Evolutionary conservation across 225 moss, liverwort and hornwort species (phyloP), one percentile per base, ranked within the genome.

Genomic region (Pseudoscleropodium purum): DNA sequence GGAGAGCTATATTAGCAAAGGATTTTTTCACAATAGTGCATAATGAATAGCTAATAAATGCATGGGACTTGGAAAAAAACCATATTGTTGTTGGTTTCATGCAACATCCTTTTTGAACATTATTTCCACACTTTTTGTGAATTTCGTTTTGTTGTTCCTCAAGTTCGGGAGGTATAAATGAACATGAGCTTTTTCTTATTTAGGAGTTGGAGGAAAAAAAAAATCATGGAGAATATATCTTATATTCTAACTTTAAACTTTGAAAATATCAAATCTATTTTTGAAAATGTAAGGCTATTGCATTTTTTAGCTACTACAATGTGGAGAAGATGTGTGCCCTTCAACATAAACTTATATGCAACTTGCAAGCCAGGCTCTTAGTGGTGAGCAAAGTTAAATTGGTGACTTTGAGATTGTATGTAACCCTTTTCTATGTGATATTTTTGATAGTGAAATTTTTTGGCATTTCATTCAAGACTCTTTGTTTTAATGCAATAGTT

Each of bases 371-470:
- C 21, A 15, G 84, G 31, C 61, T 81, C 75, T 79, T 88, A 81
- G 82, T 84, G 45, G 90, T 88, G 91, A 90, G 91, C 64, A 90
- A 84, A 86, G 86, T 90, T 45, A 75, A 86, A 86, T 84, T 4
- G 75, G 84, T 86, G 86, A 90, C 30, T 84, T 84, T 84, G 67
- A 91, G 86, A 84, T 31, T 29, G 79, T 82, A 84, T 86, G 85
- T 87, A 66, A 72, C 39, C 65, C 67, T 49, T 68, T 87, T 84
- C 41, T 41, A 36, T 67, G n/a, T 81, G 49, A 82, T 67, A 6
- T 54, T 52, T 54, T 27, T 82, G 70, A 59, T 34, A 33, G 76
- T 72, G 82, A 66, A 67, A 67, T 41, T 31, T 61, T 25, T 25
- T 61, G 61, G 34, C 84, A 72, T 79, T 51, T 74, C 3, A 25